Evolutionary conservation across 306 rosid genomes (phyloP).

Genomic region (Trifolium dubium): DNA sequence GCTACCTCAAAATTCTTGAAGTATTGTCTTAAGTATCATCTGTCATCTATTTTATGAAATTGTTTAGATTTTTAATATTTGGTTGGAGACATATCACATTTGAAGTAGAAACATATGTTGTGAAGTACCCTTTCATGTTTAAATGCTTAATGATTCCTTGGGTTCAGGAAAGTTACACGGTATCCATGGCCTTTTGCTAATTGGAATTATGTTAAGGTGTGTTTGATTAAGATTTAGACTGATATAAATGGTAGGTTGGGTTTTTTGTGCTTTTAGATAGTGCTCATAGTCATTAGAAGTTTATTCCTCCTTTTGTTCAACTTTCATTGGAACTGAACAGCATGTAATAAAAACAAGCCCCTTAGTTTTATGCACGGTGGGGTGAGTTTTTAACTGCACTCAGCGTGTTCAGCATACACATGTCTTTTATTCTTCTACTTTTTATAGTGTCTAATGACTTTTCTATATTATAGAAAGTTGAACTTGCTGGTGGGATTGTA

Average conservation of each 20-base stretch:
- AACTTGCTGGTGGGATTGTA: slow-evolving; percentile 6
- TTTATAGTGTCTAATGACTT: neutral
- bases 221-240: slow-evolving; percentile 11
- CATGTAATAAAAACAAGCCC: neutral
- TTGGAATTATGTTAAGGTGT: neutral
- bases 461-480: neutral
- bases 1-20: neutral
- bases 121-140: neutral
- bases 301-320: slow-evolving; percentile 1
- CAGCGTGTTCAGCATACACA: neutral
- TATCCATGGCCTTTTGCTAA: neutral
- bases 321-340: neutral
- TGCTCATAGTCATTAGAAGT: slow-evolving; percentile 1
- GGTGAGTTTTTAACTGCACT: neutral
- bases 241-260: neutral
- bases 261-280: slow-evolving; percentile 18
- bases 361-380: neutral
- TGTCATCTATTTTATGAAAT: neutral
- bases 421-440: neutral
- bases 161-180: slow-evolving; percentile 4
- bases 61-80: neutral
- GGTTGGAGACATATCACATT: too few species aligned
- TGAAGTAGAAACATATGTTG: neutral
- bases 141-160: slow-evolving; percentile 17
- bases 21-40: neutral